phyloP scores from a whole-genome alignment of 179 eudicot genomes.

The Beta lomatogona region DNA sequence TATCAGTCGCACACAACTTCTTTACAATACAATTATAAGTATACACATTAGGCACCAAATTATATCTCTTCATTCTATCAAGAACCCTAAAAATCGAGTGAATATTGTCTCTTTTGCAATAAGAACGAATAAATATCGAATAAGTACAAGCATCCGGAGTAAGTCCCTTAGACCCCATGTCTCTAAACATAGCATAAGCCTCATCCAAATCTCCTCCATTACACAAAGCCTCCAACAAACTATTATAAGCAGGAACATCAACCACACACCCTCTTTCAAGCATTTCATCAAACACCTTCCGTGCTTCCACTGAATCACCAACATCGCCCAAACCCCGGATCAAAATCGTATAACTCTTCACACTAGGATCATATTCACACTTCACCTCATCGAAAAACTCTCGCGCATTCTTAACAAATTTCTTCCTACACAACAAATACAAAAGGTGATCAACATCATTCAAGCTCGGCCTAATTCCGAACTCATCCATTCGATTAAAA shows the following conservation, averaged over 20 bases:
- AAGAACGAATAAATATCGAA: conserved; percentile 74
- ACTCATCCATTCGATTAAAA: conserved; percentile 66
- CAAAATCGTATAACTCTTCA: conserved; percentile 73
- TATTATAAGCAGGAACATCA: conserved; percentile 79
- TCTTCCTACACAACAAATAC: conserved; percentile 64
- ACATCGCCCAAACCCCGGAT: conserved; percentile 79
- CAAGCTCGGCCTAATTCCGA: conserved; percentile 52
- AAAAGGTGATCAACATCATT: conserved; percentile 71
- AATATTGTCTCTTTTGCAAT: conserved; percentile 64
- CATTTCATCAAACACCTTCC: conserved; percentile 86
- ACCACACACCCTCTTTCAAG: conserved; percentile 55
- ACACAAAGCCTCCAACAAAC: conserved; percentile 68
- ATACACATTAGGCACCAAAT: conserved; percentile 74
- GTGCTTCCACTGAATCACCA: conserved; percentile 46
- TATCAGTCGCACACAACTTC: conserved; percentile 53
- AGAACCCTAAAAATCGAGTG: conserved; percentile 68
- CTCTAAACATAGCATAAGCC: conserved; percentile 60
- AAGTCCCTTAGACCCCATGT: conserved; percentile 61
- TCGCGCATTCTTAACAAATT: conserved; percentile 60
- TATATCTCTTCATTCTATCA: conserved; percentile 75
- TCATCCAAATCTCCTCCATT: conserved; percentile 68
- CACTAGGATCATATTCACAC: conserved; percentile 36
- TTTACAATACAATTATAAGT: conserved; percentile 74
- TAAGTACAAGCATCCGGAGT: conserved; percentile 75
- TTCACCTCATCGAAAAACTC: conserved; percentile 66